A percentile compares a stretch with the other conserved stretches of the same genome.
These are phyloP conservation scores for Stephania cephalantha DNA, from an alignment of 164 flowering plant genomes.

Conservation along the genomic window DNA sequence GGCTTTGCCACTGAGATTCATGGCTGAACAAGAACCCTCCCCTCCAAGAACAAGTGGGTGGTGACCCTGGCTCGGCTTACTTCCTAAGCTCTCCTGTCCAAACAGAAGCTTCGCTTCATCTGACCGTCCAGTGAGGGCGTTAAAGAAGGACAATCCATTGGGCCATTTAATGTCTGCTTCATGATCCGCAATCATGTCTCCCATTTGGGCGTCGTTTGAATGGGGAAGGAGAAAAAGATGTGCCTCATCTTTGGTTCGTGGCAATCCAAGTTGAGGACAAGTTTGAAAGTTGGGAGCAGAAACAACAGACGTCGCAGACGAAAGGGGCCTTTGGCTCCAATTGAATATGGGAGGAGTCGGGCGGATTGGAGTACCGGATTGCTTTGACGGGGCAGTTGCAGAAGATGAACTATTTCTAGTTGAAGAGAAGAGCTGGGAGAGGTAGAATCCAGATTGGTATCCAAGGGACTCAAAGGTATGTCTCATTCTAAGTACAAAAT, in stretches of 20 bases:
- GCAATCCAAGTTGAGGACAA: slow-evolving; percentile 44
- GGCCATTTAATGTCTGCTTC: slow-evolving; percentile 96
- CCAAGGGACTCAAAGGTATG: slow-evolving; percentile 97
- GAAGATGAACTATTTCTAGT: slow-evolving; percentile 50
- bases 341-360: slow-evolving; percentile 73
- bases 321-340: slow-evolving; percentile 74
- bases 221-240: slow-evolving; percentile 78
- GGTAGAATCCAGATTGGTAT: slow-evolving; percentile 88
- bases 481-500: slow-evolving; percentile 96
- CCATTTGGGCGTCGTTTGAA: slow-evolving; percentile 53
- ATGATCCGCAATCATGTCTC: slow-evolving; percentile 67
- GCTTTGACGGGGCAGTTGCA: slow-evolving; percentile 45
- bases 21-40: slow-evolving; percentile 25
- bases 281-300: slow-evolving; percentile 47
- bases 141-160: slow-evolving; percentile 74
- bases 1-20: slow-evolving; percentile 11
- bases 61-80: slow-evolving; percentile 40
- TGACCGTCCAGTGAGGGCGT: slow-evolving; percentile 56
- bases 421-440: slow-evolving; percentile 89
- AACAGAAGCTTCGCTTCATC: slow-evolving; percentile 74
- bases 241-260: slow-evolving; percentile 63
- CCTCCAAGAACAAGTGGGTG: slow-evolving; percentile 30
- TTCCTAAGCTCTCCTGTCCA: slow-evolving; percentile 48
- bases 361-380: slow-evolving; percentile 40
- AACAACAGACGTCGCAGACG: slow-evolving; percentile 37